These are phyloP conservation scores for Chlamydomonas incerta DNA, from an alignment of 139 green algal genomes.

Conservation along the genomic window DNA sequence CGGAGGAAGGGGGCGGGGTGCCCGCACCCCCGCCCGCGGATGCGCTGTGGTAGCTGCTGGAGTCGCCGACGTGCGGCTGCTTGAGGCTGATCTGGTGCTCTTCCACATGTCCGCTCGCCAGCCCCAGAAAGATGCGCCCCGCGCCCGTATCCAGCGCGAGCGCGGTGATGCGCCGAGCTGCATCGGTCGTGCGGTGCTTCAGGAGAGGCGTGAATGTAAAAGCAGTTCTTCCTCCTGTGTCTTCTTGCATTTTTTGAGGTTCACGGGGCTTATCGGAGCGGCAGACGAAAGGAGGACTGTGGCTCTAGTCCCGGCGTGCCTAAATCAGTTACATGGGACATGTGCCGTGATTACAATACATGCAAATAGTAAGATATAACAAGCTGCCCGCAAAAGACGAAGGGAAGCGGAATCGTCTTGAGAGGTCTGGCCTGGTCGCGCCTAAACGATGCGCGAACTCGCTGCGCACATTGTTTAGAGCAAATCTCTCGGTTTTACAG, in stretches of 20 bases:
- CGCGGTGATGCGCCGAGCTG: constrained; percentile 56
- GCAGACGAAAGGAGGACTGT: too few species aligned
- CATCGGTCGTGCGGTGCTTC: constrained; percentile 31
- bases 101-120: constrained; percentile 50
- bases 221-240: constrained; percentile 43
- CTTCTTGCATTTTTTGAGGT: constrained; percentile 41
- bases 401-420: too few species aligned
- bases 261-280: background rate
- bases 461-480: background rate
- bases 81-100: constrained; percentile 46
- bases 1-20: background rate
- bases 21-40: too few species aligned
- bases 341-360: too few species aligned
- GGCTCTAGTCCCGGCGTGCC: too few species aligned
- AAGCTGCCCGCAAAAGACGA: too few species aligned
- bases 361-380: too few species aligned
- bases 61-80: background rate
- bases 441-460: too few species aligned
- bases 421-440: too few species aligned
- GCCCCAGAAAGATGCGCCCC: constrained; percentile 46
- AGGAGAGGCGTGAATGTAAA: constrained; percentile 53
- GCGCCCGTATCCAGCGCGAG: constrained; percentile 44
- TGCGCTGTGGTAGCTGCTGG: too few species aligned
- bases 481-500: background rate
- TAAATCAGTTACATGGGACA: too few species aligned